These are phyloP conservation scores for Ilex paraguariensis DNA, from an alignment of 305 asterid genomes.

Conservation along the genomic window DNA sequence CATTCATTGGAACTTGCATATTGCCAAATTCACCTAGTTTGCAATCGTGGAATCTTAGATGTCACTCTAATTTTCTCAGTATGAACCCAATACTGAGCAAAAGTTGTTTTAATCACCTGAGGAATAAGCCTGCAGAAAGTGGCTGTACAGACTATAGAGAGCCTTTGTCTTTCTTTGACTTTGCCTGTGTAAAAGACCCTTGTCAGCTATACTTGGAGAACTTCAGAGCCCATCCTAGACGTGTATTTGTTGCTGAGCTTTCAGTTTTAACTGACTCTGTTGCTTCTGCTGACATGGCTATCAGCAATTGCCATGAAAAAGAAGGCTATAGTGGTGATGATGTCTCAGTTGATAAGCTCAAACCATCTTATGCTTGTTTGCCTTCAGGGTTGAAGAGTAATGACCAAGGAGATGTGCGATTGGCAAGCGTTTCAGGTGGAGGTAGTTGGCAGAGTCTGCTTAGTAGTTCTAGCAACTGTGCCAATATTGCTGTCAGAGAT, in stretches of 20 bases:
- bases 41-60: constrained; percentile 34
- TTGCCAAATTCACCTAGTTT: constrained; percentile 28
- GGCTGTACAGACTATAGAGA: constrained; percentile 30
- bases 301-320: constrained; percentile 15
- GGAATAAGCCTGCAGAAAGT: constrained; percentile 37
- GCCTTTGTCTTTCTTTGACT: constrained; percentile 54
- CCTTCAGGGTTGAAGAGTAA: constrained; percentile 29
- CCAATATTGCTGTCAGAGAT: constrained; percentile 28
- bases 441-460: constrained; percentile 86
- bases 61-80: constrained; percentile 51
- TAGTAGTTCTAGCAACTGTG: constrained; percentile 42
- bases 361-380: constrained; percentile 19
- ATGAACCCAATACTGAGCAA: constrained; percentile 54
- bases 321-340: constrained; percentile 21
- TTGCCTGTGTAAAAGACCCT: constrained; percentile 71
- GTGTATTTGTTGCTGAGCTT: constrained; percentile 32
- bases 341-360: constrained; percentile 23
- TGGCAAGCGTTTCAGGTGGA: constrained; percentile 49
- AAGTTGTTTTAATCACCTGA: constrained; percentile 35
- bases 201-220: constrained; percentile 33
- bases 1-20: constrained; percentile 22
- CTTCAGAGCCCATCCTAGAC: constrained; percentile 25
- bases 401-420: constrained; percentile 23
- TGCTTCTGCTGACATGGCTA: constrained; percentile 27
- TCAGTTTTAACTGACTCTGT: constrained; percentile 31